Percentiles rank a stretch among this genome's conserved stretches.
These are phyloP conservation scores for Sclerospora graminicola DNA, from an alignment of 352 stramenopile species.

Conservation along the genomic window DNA sequence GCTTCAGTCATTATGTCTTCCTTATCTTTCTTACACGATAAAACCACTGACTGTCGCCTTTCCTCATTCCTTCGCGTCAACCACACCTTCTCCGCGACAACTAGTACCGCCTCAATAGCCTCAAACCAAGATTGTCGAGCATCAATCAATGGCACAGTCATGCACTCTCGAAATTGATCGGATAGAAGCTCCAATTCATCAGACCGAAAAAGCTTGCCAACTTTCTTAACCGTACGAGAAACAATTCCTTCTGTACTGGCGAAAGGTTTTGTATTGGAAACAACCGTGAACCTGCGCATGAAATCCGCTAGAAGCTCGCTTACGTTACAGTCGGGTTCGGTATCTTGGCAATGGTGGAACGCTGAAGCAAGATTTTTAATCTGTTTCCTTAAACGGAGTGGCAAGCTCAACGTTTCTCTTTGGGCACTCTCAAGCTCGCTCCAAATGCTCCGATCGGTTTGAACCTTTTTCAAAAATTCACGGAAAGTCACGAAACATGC, in stretches of 20 bases:
- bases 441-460: conserved; percentile 11
- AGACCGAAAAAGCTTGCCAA: not conserved
- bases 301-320: conserved; percentile 6
- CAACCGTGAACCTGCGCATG: conserved; percentile 9
- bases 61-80: conserved; percentile 5
- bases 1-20: conserved; percentile 5
- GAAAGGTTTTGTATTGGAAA: conserved; percentile 5
- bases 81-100: conserved; percentile 3
- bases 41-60: conserved; percentile 1
- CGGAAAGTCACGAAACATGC: conserved; percentile 7
- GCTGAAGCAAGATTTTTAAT: conserved; percentile 12
- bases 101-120: conserved; percentile 9
- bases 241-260: conserved; percentile 1
- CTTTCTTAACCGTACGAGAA: conserved; percentile 1
- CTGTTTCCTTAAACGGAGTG: conserved; percentile 23
- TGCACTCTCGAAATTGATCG: conserved; percentile 8
- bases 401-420: conserved; percentile 9
- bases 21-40: conserved; percentile 7
- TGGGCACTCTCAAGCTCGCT: conserved; percentile 3
- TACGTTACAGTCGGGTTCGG: not conserved
- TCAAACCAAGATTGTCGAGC: conserved; percentile 14
- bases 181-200: conserved; percentile 4
- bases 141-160: conserved; percentile 9
- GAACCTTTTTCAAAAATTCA: conserved; percentile 8
- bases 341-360: conserved; percentile 5